Conservation (phyloP, 768 basidiomycete genomes). For the Macrolepiota fuliginosa region DNA sequence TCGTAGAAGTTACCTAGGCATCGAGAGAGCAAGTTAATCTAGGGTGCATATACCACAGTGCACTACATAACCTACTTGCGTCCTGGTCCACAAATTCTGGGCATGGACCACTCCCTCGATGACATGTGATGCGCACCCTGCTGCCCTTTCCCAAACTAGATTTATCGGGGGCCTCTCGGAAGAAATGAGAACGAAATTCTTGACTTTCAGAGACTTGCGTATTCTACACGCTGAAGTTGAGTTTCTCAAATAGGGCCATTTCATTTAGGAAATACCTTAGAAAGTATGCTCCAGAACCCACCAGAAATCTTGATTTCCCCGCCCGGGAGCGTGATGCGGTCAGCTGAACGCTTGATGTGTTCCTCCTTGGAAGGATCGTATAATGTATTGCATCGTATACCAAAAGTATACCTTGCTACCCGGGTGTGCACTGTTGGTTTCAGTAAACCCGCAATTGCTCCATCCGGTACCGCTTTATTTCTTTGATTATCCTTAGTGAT, state of each 20-base stretch:
- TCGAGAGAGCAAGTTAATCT: background rate
- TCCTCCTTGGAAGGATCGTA: slow-evolving; percentile 14
- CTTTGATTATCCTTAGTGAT: slow-evolving; percentile 8
- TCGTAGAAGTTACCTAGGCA: slow-evolving; percentile 17
- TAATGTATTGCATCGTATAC: slow-evolving; percentile 1
- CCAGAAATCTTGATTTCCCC: slow-evolving; percentile 9
- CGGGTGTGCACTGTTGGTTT: slow-evolving; percentile 13
- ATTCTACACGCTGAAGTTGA: slow-evolving; percentile 12
- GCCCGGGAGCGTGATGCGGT: background rate
- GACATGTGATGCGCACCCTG: slow-evolving; percentile 18
- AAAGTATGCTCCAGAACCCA: slow-evolving; percentile 14
- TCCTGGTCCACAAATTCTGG: slow-evolving; percentile 23
- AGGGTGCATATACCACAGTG: background rate
- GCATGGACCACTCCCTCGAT: slow-evolving; percentile 16
- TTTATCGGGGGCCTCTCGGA: slow-evolving; percentile 6
- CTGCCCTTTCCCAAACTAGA: slow-evolving; percentile 9
- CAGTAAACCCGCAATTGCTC: slow-evolving; percentile 15
- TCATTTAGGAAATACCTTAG: slow-evolving; percentile 1
- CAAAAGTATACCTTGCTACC: slow-evolving; percentile 17
- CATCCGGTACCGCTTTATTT: slow-evolving; percentile 24
- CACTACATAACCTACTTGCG: slow-evolving; percentile 12
- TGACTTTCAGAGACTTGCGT: slow-evolving; percentile 22
- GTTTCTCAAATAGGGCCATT: too few species aligned
- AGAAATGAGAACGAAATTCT: slow-evolving; percentile 19
- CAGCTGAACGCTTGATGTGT: slow-evolving; percentile 6